Base-by-base conservation (phyloP, 2,329 filamentous ascomycete genomes). In the Tolypocladium paradoxum region DNA sequence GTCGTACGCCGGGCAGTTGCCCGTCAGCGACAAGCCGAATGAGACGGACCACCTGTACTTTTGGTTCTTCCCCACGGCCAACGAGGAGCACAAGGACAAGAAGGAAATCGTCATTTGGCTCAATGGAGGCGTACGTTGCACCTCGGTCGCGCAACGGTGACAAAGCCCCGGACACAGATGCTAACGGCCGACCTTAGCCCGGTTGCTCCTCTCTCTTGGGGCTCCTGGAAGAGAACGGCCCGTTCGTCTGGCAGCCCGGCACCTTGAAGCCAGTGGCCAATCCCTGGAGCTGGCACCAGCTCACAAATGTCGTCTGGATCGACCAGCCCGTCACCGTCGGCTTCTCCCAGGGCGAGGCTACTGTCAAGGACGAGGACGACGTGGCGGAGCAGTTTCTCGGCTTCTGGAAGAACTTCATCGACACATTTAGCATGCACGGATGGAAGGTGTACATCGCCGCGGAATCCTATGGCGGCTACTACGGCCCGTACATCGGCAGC, bases 321-420 rank as follows among this genome's bases (percentile, higher is more conserved):
- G 87, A 88, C 61, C 84, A 88, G 63, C 83, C 82, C 6, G 70
- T 82, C 12, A 76, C 76, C 33, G 87, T 85, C 0, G 87, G 87
- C 16, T 91, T 87, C 65, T 79, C 82, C 0, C 76, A 80, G 35
- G 87, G 87, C 16, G 78, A 70, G 0, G 74, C 82, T 4, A 86
- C 78, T 0, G 85, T 85, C 11, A 81, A 73, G 4, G 79, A 77
- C 59, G 83, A 89, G 58, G 77, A 81, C 33, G 85, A 90, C 58
- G 75, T 86, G 1, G 85, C 85, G 0, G 68, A 71, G n/a, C 79
- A 91, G 59, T 90, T 92, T 65, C 73, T 86, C 18, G 85, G 85
- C 49, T 93, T 90, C 70, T 90, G 83, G 76, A 84, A 85, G 70
- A 89, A 89, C 70, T 90, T 90, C 60, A 70, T 89, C 54, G 74